These are phyloP conservation scores for Fusarium robinianum DNA, from an alignment of 2,329 filamentous ascomycete genomes.

Conservation along the genomic window DNA sequence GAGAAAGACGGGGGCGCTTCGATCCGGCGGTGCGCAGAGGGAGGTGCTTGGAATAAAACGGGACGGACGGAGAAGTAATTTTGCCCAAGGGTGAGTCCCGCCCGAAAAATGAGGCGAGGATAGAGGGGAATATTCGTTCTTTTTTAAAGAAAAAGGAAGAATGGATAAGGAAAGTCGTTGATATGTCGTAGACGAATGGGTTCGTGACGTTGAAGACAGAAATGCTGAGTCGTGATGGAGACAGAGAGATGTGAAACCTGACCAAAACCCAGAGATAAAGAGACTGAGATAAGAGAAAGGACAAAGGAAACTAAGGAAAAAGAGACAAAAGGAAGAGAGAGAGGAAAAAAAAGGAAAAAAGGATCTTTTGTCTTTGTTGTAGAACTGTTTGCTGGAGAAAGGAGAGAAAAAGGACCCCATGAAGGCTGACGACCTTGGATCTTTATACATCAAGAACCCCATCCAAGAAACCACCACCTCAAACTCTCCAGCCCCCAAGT, in stretches of 20 bases:
- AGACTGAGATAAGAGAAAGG: constrained; percentile 24
- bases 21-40: constrained; percentile 47
- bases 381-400: constrained; percentile 32
- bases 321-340: constrained; percentile 30
- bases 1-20: constrained; percentile 48
- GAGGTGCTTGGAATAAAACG: constrained; percentile 49
- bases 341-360: constrained; percentile 26
- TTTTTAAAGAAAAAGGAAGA: constrained; percentile 7
- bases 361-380: constrained; percentile 25
- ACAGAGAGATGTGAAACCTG: constrained; percentile 28
- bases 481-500: constrained; percentile 1
- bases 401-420: constrained; percentile 17
- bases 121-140: constrained; percentile 3
- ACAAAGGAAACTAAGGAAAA: constrained; percentile 36
- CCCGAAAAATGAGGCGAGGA: constrained; percentile 29
- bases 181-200: no score
- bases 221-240: constrained; percentile 12
- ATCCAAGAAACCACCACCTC: constrained; percentile 7
- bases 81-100: constrained; percentile 33
- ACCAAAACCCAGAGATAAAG: constrained; percentile 28
- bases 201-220: constrained; percentile 8
- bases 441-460: constrained; percentile 33
- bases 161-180: constrained; percentile 15
- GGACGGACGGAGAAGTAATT: constrained; percentile 43
- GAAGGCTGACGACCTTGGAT: constrained; percentile 11